Evolutionary conservation across 768 basidiomycete genomes (phyloP).

Genomic region (Kwoniella dejecticola): DNA sequence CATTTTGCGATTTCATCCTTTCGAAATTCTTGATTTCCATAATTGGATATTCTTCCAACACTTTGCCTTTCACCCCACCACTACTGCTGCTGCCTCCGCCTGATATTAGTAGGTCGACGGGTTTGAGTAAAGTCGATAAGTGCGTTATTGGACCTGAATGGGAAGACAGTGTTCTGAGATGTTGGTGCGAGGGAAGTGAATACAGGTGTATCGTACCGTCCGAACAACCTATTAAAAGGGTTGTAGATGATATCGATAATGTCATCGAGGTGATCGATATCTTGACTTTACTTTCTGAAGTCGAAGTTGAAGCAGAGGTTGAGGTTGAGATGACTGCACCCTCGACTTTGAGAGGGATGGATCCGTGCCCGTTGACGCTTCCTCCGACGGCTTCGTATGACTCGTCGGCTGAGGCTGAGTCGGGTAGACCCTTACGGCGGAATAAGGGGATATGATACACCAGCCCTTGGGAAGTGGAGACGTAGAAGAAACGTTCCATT

Average conservation of each 20-base stretch:
- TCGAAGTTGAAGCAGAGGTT: no score
- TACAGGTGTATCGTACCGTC: slow-evolving; percentile 75
- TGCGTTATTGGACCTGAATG: slow-evolving; percentile 66
- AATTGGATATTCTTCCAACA: slow-evolving; percentile 40
- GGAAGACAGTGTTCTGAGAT: slow-evolving; percentile 69
- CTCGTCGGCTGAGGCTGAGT: slow-evolving; percentile 1
- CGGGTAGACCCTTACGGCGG: slow-evolving; percentile 54
- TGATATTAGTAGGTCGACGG: slow-evolving; percentile 69
- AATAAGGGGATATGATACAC: slow-evolving; percentile 81
- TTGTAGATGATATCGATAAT: slow-evolving; percentile 74
- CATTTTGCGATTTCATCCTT: slow-evolving; percentile 49
- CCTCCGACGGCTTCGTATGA: slow-evolving; percentile 43
- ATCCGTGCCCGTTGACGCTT: no score
- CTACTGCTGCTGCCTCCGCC: neutral
- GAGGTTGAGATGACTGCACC: slow-evolving; percentile 60
- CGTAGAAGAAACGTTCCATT: slow-evolving; percentile 87
- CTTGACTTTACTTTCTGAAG: no score
- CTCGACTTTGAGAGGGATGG: slow-evolving; percentile 38
- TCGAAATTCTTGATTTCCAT: slow-evolving; percentile 54
- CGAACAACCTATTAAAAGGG: slow-evolving; percentile 79
- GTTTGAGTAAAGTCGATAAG: slow-evolving; percentile 77
- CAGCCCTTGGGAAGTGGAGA: slow-evolving; percentile 72
- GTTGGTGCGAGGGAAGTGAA: slow-evolving; percentile 87
- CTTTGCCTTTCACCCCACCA: slow-evolving; percentile 19
- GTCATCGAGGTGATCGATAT: slow-evolving; percentile 72